Evolutionary conservation across 2,329 filamentous ascomycete genomes (phyloP).

Genomic region (Cercospora sojina): DNA sequence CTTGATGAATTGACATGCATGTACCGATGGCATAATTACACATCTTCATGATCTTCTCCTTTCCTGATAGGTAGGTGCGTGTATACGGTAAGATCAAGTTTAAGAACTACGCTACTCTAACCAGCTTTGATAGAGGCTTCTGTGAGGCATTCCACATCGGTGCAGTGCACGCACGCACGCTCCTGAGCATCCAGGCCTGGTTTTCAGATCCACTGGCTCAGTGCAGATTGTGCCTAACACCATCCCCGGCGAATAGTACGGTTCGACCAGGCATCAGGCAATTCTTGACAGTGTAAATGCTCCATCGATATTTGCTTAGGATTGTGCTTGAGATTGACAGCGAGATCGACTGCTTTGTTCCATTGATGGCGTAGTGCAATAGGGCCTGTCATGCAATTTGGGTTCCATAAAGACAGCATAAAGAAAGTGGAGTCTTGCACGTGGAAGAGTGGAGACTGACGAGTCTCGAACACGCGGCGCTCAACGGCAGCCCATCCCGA

Average conservation of each 20-base stretch:
- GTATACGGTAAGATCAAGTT: neutral
- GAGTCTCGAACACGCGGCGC: slow-evolving; percentile 2
- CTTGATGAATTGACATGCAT: neutral
- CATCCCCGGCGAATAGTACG: too few relatives aligned
- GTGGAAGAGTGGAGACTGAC: neutral
- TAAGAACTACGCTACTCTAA: neutral
- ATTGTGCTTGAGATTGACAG: neutral
- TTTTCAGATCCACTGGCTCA: too few relatives aligned
- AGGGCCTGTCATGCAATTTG: neutral
- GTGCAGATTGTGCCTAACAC: too few relatives aligned
- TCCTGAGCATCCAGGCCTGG: neutral
- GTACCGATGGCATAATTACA: neutral
- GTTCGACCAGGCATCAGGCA: neutral
- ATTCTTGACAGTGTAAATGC: neutral
- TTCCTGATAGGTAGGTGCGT: neutral
- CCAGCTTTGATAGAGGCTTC: neutral
- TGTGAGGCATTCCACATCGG: neutral
- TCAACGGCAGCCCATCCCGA: slow-evolving; percentile 1
- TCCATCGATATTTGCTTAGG: neutral
- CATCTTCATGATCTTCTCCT: neutral
- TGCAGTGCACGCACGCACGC: neutral
- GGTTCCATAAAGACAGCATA: neutral
- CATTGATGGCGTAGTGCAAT: neutral
- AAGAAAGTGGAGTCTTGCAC: neutral
- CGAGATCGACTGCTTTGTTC: neutral